Percentiles rank a stretch among this genome's conserved stretches.
Evolutionary conservation across 2,329 filamentous ascomycete species (phyloP).

Genomic region (Calcarisporium arbuscula): DNA sequence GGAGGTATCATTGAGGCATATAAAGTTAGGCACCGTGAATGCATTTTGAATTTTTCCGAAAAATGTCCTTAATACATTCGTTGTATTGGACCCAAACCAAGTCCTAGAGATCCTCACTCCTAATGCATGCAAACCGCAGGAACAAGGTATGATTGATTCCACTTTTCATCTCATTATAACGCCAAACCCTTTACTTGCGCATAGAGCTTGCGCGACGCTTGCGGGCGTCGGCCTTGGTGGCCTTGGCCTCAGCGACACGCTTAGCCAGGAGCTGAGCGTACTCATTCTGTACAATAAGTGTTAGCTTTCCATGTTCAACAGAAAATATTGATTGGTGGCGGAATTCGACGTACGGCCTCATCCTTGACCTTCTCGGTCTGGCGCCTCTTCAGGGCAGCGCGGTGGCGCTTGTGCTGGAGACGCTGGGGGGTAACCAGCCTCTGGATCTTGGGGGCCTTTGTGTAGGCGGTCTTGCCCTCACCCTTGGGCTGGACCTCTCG

Average conservation of each 20-base stretch:
- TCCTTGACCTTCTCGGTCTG: constrained; percentile 96
- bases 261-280: constrained; percentile 94
- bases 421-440: constrained; percentile 98
- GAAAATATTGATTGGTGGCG: not conserved
- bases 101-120: constrained; percentile 31
- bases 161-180: constrained; percentile 20
- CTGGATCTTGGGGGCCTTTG: constrained; percentile 99
- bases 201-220: constrained; percentile 97
- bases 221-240: constrained; percentile 85
- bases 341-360: constrained; percentile 80
- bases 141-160: constrained; percentile 27
- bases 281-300: constrained; percentile 64
- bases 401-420: constrained; percentile 99
- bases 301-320: too few relatives aligned
- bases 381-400: constrained; percentile 96
- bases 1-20: too few relatives aligned
- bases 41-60: constrained; percentile 25
- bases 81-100: constrained; percentile 22
- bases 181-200: constrained; percentile 63
- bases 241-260: constrained; percentile 95
- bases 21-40: constrained; percentile 15
- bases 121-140: constrained; percentile 35
- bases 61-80: constrained; percentile 34
- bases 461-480: constrained; percentile 97
- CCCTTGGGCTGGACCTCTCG: constrained; percentile 96